phyloP scores from a whole-genome alignment of 768 basidiomycete species.

The Boletus pseudo-olivaceus region DNA sequence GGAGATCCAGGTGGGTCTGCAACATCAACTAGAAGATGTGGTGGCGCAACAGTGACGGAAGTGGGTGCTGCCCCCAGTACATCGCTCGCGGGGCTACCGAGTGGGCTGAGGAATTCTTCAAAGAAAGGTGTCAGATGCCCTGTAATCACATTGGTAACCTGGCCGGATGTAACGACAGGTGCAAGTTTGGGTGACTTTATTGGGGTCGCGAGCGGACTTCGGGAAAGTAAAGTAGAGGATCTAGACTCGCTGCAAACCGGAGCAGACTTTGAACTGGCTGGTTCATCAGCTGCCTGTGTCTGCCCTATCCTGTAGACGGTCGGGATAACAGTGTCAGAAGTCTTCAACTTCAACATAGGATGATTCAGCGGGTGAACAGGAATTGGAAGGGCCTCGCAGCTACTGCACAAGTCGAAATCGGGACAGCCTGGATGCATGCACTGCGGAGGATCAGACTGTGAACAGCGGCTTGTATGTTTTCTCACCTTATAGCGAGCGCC shows the following conservation, averaged over 20 bases:
- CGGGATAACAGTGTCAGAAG: slow-evolving; percentile 46
- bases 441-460: slow-evolving; percentile 33
- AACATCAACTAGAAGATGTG: slow-evolving; percentile 11
- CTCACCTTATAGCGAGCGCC: slow-evolving; percentile 73
- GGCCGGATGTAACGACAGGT: background rate
- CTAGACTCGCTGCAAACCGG: background rate
- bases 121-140: slow-evolving; percentile 1
- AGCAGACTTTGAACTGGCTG: background rate
- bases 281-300: slow-evolving; percentile 2
- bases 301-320: slow-evolving; percentile 34
- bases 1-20: slow-evolving; percentile 8
- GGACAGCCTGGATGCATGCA: slow-evolving; percentile 77
- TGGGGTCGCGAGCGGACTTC: background rate
- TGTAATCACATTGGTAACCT: background rate
- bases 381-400: slow-evolving; percentile 79
- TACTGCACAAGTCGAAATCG: slow-evolving; percentile 77
- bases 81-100: slow-evolving; percentile 16
- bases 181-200: background rate
- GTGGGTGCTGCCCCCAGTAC: background rate
- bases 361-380: slow-evolving; percentile 69
- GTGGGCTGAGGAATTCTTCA: slow-evolving; percentile 27
- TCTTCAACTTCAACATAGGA: slow-evolving; percentile 71
- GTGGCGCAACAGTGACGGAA: background rate
- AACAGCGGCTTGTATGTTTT: background rate
- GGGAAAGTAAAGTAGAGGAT: background rate